A percentile compares a stretch with the other conserved stretches of the same genome.
These are phyloP conservation scores for Helenozyma rhizophorensis DNA, from an alignment of 805 yeast genomes.

Conservation along the genomic window DNA sequence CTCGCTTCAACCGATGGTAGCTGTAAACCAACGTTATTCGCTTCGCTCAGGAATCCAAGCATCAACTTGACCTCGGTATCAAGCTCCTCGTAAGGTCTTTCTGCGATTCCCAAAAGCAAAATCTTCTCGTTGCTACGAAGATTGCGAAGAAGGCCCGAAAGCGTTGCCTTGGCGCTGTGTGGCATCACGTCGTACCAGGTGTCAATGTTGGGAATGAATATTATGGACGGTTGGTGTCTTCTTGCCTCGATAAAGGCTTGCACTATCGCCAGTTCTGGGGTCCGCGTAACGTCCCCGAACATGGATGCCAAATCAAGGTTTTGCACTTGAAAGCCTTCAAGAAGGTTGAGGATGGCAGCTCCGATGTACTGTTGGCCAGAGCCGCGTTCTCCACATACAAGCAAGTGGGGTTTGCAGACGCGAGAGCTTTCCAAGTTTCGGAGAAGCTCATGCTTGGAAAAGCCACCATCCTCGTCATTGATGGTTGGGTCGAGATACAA, in stretches of 20 bases:
- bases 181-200: conserved; percentile 69
- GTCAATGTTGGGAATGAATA: conserved; percentile 79
- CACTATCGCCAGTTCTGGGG: conserved; percentile 79
- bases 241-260: conserved; percentile 84
- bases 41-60: conserved; percentile 51
- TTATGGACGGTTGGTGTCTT: conserved; percentile 82
- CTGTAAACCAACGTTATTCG: conserved; percentile 43
- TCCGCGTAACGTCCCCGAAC: conserved; percentile 70
- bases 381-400: conserved; percentile 70
- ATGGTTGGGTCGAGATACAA: conserved; percentile 55
- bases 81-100: conserved; percentile 34
- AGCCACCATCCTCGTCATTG: conserved; percentile 58
- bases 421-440: conserved; percentile 51
- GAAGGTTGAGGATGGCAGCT: conserved; percentile 70
- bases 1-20: conserved; percentile 48
- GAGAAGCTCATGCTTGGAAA: conserved; percentile 61
- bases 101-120: conserved; percentile 71
- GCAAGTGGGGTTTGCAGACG: conserved; percentile 74
- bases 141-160: conserved; percentile 64
- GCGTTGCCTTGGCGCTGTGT: conserved; percentile 64
- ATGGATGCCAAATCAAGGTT: conserved; percentile 75
- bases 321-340: conserved; percentile 90
- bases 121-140: conserved; percentile 70
- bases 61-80: conserved; percentile 46
- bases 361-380: conserved; percentile 85